phyloP scores from a whole-genome alignment of 192 early-diverging fungal genomes.

The Allomyces macrogynus region DNA sequence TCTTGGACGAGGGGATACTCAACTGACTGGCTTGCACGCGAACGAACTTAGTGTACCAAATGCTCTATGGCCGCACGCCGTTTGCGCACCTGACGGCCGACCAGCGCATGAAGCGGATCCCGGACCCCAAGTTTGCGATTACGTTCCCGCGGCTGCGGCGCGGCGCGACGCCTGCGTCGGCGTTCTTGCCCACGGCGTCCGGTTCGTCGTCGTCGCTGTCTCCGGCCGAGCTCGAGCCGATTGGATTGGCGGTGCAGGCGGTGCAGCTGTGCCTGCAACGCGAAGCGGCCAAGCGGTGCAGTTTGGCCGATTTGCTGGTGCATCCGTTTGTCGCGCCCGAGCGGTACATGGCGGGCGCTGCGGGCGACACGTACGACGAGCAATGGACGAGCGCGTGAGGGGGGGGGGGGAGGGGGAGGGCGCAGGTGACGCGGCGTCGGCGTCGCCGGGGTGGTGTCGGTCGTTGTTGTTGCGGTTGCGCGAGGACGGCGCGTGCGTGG shows the following conservation, averaged over 20 bases:
- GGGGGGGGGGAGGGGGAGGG: too few species aligned
- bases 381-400: too few species aligned
- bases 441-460: background rate
- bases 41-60: slow-evolving; percentile 48
- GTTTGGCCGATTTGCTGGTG: background rate
- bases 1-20: slow-evolving; percentile 4
- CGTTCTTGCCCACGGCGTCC: too few species aligned
- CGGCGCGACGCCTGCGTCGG: background rate
- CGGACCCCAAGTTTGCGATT: slow-evolving; percentile 44
- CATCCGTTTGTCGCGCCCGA: background rate
- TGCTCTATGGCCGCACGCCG: slow-evolving; percentile 68
- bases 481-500: background rate
- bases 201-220: background rate
- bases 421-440: background rate
- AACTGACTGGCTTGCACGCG: slow-evolving; percentile 1
- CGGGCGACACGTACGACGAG: background rate
- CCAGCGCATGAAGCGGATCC: slow-evolving; percentile 51
- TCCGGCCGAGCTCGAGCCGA: background rate
- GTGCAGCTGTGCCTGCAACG: background rate
- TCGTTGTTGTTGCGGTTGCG: background rate
- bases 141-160: slow-evolving; percentile 19
- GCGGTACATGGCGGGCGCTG: background rate
- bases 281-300: background rate
- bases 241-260: background rate
- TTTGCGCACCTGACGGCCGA: slow-evolving; percentile 47